phyloP scores from a whole-genome alignment of 768 basidiomycete genomes.

The Lentinula detonsa region DNA sequence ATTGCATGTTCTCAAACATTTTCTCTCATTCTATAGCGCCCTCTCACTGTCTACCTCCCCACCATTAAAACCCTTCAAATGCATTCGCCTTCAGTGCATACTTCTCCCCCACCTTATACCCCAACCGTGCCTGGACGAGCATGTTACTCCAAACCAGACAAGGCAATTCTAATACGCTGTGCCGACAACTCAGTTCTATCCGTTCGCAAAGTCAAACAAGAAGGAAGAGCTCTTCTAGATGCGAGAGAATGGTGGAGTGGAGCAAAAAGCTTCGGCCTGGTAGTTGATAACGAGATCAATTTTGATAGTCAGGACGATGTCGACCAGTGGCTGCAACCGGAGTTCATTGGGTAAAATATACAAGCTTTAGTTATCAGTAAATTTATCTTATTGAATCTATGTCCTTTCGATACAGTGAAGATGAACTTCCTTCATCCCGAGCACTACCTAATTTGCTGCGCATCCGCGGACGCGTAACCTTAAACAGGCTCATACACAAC shows the following conservation, averaged over 20 bases:
- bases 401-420: not conserved
- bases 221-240: constrained; percentile 45
- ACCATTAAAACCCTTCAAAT: constrained; percentile 35
- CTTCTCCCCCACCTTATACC: constrained; percentile 5
- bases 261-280: constrained; percentile 27
- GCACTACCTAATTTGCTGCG: not conserved
- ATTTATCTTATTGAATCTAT: not conserved
- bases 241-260: constrained; percentile 83
- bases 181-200: constrained; percentile 43
- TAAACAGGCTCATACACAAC: not conserved
- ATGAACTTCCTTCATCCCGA: not conserved
- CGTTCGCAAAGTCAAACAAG: constrained; percentile 55
- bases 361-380: not conserved
- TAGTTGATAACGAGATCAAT: constrained; percentile 2
- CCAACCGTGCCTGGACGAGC: constrained; percentile 33
- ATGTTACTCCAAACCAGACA: constrained; percentile 30
- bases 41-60: constrained; percentile 25
- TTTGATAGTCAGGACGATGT: constrained; percentile 4
- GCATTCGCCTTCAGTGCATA: constrained; percentile 22
- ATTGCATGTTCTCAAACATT: not conserved
- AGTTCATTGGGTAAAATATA: not conserved
- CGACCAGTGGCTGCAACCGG: constrained; percentile 2
- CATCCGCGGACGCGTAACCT: not conserved
- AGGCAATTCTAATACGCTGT: constrained; percentile 49
- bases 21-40: constrained; percentile 17